Base-by-base conservation (phyloP, 2,329 filamentous ascomycete genomes). In the Alternaria tenuissima region DNA sequence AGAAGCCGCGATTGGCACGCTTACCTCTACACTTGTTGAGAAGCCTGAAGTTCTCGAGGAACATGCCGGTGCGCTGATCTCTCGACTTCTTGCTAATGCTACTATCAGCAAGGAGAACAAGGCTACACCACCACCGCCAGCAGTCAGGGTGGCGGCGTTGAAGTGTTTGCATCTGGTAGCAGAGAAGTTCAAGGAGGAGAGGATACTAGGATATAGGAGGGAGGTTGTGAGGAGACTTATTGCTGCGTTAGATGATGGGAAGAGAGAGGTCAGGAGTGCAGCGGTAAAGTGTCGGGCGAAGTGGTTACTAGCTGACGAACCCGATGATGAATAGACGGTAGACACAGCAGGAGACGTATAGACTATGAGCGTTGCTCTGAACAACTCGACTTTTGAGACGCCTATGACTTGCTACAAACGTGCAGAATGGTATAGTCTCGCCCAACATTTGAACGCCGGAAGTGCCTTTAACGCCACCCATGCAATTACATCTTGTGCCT, bases 251-350 rank as follows among this genome's bases (percentile, higher is more conserved):
- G 88, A 91, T 78, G 88, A 91, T 76, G 80, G 80, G 32, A 89
- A 87, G 78, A 80, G 88, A 62, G 82, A 83, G 71, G 88, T 91
- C 9, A 81, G 88, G 42, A 84, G 85, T 63, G 86, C 87, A 59
- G 88, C 87, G 14, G 87, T 89, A 26, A 84, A 83, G 78, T 88
- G 87, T 63, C 77, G 87, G 52, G 83, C 80, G n/a, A 85, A 81
- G 56, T 90, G 88, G 88, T 72, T 88, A 54, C 81, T 83, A 14
- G 79, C 88, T 43, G 87, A 87, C 69, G 86, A 89, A 72, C 79
- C 83, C 22, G 86, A 88, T 43, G 85, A 87, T 44, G 74, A 77
- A 8, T 67, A 67, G 46, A 41, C 30, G 18, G 32, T n/a, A 48
- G 22, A 26, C 7, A 24, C 8, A 7, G 32, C 26, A 34, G 20